phyloP scores from a whole-genome alignment of 768 basidiomycete species.

The Leccinellum albellum region DNA sequence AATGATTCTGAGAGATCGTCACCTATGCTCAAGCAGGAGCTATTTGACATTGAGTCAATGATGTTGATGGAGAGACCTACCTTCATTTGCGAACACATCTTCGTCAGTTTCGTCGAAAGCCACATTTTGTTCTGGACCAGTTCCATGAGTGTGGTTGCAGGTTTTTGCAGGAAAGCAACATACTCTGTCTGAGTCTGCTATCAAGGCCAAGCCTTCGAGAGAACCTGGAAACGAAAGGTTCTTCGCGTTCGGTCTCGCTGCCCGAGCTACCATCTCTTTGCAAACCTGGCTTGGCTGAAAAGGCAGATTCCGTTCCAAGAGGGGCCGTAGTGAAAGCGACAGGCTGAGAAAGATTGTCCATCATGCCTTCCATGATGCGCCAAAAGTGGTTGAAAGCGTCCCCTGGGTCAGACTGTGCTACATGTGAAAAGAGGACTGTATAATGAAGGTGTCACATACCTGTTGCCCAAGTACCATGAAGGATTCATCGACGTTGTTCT shows the following conservation, averaged over 20 bases:
- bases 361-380: slow-evolving; percentile 82
- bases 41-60: background rate
- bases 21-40: slow-evolving; percentile 32
- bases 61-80: slow-evolving; percentile 33
- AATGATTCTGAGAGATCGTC: slow-evolving; percentile 80
- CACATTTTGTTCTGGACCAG: slow-evolving; percentile 15
- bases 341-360: slow-evolving; percentile 79
- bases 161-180: background rate
- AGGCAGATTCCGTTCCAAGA: slow-evolving; percentile 42
- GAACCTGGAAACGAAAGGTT: slow-evolving; percentile 55
- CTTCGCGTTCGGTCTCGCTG: slow-evolving; percentile 68
- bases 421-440: background rate
- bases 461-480: slow-evolving; percentile 85
- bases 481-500: slow-evolving; percentile 76
- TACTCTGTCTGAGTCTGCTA: slow-evolving; percentile 20
- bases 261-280: slow-evolving; percentile 51
- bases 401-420: slow-evolving; percentile 65
- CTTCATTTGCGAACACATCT: slow-evolving; percentile 59
- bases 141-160: slow-evolving; percentile 6
- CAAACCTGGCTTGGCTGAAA: slow-evolving; percentile 22
- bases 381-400: slow-evolving; percentile 90
- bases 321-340: slow-evolving; percentile 81
- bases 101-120: slow-evolving; percentile 52
- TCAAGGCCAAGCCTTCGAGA: slow-evolving; percentile 41
- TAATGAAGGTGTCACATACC: slow-evolving; percentile 35